Base-by-base conservation (phyloP, 306 rosid species). In the Spatholobus suberectus region DNA sequence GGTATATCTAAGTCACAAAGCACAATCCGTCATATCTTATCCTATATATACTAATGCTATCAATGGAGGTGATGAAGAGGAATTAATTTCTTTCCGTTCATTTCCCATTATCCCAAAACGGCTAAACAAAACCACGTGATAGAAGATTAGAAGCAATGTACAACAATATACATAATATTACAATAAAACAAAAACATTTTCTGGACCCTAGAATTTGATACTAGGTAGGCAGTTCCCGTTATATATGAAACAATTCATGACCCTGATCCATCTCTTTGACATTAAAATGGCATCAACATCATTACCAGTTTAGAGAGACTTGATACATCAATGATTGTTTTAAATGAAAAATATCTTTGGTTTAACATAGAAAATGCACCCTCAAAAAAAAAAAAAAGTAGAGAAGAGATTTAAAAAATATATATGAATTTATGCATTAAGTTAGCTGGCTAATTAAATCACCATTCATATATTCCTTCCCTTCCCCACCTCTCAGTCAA, bases 91-190 rank as follows among this genome's bases (percentile, higher is more conserved):
- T 54, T 80, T 47, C 43, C 4, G 29, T 26, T 66, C 59, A 75
- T 68, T 49, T 67, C n/a, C 70, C 27, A 20, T n/a, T 69, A 12
- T 73, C 49, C 43, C 59, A 73, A 47, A 76, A 58, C 54, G 40
- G 51, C 72, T 68, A 78, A 83, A 67, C 84, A 32, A 68, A n/a
- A 58, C 57, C 86, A 86, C 37, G 85, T 82, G 87, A 87, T 8
- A 0, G 55, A 62, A 80, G 24, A 70, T 40, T 51, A 79, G 66
- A 68, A 15, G 41, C 47, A 68, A 78, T 40, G 72, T 12, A 35
- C 27, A 37, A 29, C 11, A 37, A 46, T 27, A 41, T 67, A 55
- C 35, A 46, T 46, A 65, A 43, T 65, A 66, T 55, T 77, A 51
- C 70, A 51, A 66, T 52, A 59, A 75, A 61, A 41, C 62, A 23